Base-by-base conservation (phyloP, 805 yeast species). In the Pichia paraexigua region DNA sequence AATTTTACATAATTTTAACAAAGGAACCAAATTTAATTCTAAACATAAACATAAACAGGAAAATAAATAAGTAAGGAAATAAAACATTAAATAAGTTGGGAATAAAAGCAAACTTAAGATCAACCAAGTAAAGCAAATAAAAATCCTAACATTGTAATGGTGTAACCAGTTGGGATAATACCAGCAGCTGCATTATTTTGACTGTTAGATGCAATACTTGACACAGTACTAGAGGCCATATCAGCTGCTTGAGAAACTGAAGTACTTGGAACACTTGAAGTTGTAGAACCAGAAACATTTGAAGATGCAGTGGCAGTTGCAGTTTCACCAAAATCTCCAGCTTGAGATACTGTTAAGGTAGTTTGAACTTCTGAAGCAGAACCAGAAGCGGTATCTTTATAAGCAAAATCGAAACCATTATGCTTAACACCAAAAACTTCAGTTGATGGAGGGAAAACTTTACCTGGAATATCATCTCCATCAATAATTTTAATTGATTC, bases 401-500 rank as follows among this genome's bases (percentile, higher is more conserved):
- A 12, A 21, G 5, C 27, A 20, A 37, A 39, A 25, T 21, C 37
- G 8, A 46, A 46, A 9, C 27, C 41, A 24, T 39, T 22, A 20
- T 46, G 43, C 6, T 18, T 35, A 6, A 21, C 21, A 37, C 39
- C 48, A 39, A 35, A 46, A 35, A 20, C 12, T 6, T 46, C 43
- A 39, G 9, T 32, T 11, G 28, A 13, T 20, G 17, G 24, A 11
- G 48, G 48, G 1, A 22, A 12, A 25, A 46, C 42, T 1, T 22
- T 25, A 37, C 28, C 48, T 21, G 32, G 43, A 46, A 46, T 37
- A 20, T 40, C 42, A 28, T 21, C 32, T 28, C 41, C 35, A 41
- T 13, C 28, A 22, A 82, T 73, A 17, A 65, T 70, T 49, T 78
- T 77, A 42, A 80, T 71, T 51, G 77, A 64, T 45, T 60, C 64